phyloP scores from a whole-genome alignment of 2,329 filamentous ascomycete species.

The Corynespora cassiicola region DNA sequence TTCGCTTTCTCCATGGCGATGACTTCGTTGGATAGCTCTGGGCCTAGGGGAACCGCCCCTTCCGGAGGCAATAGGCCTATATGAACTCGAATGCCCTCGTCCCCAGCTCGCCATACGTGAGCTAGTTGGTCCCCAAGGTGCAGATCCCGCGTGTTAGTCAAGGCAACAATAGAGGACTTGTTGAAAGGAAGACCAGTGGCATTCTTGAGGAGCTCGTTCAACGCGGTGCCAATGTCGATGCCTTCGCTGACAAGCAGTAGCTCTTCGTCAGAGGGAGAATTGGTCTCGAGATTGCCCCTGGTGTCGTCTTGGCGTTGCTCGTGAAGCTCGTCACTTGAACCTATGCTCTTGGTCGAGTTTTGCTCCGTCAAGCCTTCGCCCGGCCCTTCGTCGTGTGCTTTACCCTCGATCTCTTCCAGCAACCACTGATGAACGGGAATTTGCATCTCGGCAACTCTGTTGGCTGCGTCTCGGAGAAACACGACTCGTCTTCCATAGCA shows the following conservation, averaged over 20 bases:
- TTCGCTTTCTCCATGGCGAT: too few relatives aligned
- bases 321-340: conserved; percentile 15
- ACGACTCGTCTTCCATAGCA: conserved; percentile 27
- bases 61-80: conserved; percentile 21
- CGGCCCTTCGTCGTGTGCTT: conserved; percentile 25
- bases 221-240: conserved; percentile 19
- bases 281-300: too few relatives aligned
- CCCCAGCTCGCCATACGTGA: conserved; percentile 23
- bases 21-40: too few relatives aligned
- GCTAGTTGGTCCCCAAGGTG: conserved; percentile 22
- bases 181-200: conserved; percentile 18
- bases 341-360: conserved; percentile 25
- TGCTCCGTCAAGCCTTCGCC: conserved; percentile 16
- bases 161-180: conserved; percentile 24
- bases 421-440: conserved; percentile 26
- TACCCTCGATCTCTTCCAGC: conserved; percentile 22
- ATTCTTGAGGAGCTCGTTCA: conserved; percentile 18
- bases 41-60: too few relatives aligned
- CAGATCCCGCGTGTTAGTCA: conserved; percentile 18
- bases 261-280: background rate
- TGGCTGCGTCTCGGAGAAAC: conserved; percentile 22
- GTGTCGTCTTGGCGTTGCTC: conserved; percentile 2
- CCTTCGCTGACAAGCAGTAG: conserved; percentile 11
- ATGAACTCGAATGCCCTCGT: conserved; percentile 26
- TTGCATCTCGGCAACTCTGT: conserved; percentile 27